Evolutionary conservation across 2,329 filamentous ascomycete genomes (phyloP).

Genomic region (Diatrype stigma): DNA sequence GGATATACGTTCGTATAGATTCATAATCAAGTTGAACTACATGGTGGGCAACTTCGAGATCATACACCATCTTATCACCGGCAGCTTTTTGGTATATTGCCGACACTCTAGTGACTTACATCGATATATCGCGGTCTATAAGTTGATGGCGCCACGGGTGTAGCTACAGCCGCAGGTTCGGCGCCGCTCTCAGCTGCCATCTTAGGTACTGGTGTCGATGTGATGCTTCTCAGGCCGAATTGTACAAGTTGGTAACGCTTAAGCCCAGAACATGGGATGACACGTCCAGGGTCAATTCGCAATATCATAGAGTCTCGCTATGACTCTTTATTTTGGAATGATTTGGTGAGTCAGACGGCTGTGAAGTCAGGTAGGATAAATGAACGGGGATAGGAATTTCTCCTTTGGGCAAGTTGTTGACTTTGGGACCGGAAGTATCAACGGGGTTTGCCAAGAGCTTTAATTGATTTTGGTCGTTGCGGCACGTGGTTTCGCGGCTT

Average conservation of each 20-base stretch:
- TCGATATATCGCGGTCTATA: constrained; percentile 57
- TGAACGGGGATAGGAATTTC: background rate
- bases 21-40: no score
- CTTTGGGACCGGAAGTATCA: background rate
- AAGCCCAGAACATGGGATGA: no score
- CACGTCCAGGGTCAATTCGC: background rate
- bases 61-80: no score
- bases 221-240: background rate
- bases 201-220: constrained; percentile 5
- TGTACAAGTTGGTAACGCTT: no score
- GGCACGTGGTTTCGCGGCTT: background rate
- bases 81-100: no score
- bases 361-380: no score
- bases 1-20: no score
- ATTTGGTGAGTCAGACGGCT: background rate
- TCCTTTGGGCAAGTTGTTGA: background rate
- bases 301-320: background rate
- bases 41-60: no score
- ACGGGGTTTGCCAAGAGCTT: background rate
- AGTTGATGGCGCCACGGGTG: constrained; percentile 9
- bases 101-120: constrained; percentile 40
- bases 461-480: background rate
- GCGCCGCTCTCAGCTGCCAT: constrained; percentile 21
- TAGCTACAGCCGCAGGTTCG: constrained; percentile 15
- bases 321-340: background rate